These are phyloP conservation scores for Toxicodendron radicans DNA, from an alignment of 345 rosid genomes.

Conservation along the genomic window DNA sequence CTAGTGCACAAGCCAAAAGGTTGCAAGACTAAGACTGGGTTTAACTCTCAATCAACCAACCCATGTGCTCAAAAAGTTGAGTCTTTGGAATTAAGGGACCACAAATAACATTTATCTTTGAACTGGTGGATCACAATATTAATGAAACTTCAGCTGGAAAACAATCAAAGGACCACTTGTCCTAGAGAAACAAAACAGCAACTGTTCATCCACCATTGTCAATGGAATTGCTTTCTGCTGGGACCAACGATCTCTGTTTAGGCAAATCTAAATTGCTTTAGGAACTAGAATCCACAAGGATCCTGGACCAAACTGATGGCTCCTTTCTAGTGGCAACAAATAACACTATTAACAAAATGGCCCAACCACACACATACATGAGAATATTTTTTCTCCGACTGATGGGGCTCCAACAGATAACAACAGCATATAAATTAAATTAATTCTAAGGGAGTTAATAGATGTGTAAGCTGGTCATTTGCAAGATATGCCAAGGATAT, in stretches of 20 bases:
- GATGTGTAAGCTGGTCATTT: too few species aligned
- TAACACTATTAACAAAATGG: background rate
- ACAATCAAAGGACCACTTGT: background rate
- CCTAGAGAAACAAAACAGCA: background rate
- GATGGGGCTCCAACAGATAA: background rate
- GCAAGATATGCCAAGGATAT: too few species aligned
- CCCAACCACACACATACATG: background rate
- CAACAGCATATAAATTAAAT: too few species aligned
- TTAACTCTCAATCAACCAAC: background rate
- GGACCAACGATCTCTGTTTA: too few species aligned
- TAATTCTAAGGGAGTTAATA: too few species aligned
- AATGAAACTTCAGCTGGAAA: background rate
- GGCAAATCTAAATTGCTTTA: background rate
- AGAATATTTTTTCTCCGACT: background rate
- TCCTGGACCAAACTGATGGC: background rate
- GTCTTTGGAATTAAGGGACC: constrained; percentile 2
- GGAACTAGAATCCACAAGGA: background rate
- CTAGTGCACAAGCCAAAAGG: background rate
- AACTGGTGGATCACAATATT: constrained; percentile 1
- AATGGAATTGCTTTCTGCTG: too few species aligned
- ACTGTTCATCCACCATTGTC: background rate
- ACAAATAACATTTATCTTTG: background rate
- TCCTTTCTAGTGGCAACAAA: background rate
- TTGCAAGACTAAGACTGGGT: background rate
- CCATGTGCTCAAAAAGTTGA: constrained; percentile 14